Percentiles rank a stretch among this genome's conserved stretches.
Conservation (phyloP, 139 green algal species). For the Chlamydomonas urium region DNA sequence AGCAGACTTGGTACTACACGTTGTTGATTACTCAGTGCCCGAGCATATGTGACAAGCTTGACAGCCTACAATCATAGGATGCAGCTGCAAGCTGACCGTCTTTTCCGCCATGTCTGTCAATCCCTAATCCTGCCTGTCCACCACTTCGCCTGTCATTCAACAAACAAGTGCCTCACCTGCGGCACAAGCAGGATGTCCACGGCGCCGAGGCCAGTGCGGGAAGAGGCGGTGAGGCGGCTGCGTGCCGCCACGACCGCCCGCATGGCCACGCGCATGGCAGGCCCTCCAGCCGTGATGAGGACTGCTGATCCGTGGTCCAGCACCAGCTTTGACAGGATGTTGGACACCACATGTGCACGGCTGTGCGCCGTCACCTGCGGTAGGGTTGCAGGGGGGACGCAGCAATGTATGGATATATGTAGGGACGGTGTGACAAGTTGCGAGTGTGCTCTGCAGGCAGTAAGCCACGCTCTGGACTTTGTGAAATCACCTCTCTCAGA, state of each 20-base stretch:
- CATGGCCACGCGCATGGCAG: conserved; percentile 47
- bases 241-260: conserved; percentile 34
- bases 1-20: no score
- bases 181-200: conserved; percentile 38
- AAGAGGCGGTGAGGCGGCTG: conserved; percentile 19
- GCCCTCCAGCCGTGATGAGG: conserved; percentile 40
- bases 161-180: conserved; percentile 7
- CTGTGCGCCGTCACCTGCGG: conserved; percentile 24
- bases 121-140: neutral
- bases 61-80: no score
- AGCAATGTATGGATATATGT: no score
- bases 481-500: no score
- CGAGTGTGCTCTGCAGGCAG: no score
- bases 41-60: no score
- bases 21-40: no score
- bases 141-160: neutral
- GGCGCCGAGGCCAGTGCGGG: neutral
- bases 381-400: neutral
- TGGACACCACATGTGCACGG: conserved; percentile 38
- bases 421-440: no score
- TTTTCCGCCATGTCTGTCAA: no score
- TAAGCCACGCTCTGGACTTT: no score
- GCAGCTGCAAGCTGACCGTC: no score
- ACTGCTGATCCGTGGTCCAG: conserved; percentile 28
- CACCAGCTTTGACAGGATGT: conserved; percentile 46